phyloP scores from a whole-genome alignment of 768 basidiomycete species.

The Tricholoma matsutake region DNA sequence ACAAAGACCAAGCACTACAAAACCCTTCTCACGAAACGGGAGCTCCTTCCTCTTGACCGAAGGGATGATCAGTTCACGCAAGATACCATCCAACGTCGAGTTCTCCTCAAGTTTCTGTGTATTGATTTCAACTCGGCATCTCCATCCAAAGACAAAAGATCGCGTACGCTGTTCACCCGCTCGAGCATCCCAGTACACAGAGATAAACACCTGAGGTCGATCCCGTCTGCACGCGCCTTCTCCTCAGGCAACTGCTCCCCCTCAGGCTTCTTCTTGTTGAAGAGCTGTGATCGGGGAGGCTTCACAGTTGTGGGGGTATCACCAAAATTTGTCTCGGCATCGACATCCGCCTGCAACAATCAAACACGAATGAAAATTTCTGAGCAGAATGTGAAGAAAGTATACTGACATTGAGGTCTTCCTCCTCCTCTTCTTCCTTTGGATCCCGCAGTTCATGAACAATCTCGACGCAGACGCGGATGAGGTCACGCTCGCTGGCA shows the following conservation, averaged over 20 bases:
- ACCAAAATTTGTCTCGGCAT: constrained; percentile 26
- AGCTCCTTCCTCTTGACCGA: constrained; percentile 77
- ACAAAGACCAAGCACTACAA: constrained; percentile 69
- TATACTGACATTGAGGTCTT: constrained; percentile 25
- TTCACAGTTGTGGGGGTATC: constrained; percentile 25
- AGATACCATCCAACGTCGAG: constrained; percentile 67
- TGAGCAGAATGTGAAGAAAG: background rate
- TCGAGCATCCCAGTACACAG: constrained; percentile 84
- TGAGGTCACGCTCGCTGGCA: constrained; percentile 76
- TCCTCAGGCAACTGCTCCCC: constrained; percentile 57
- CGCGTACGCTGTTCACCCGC: constrained; percentile 76
- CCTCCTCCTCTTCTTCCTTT: constrained; percentile 38
- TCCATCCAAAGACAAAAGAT: background rate
- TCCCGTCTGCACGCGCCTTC: constrained; percentile 50
- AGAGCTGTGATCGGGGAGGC: constrained; percentile 12
- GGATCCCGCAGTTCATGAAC: constrained; percentile 75
- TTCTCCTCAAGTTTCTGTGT: constrained; percentile 64
- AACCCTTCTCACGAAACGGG: constrained; percentile 55
- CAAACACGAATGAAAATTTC: constrained; percentile 1
- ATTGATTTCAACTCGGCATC: background rate
- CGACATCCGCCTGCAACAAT: constrained; percentile 13
- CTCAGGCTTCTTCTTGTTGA: constrained; percentile 28
- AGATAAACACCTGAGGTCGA: constrained; percentile 72
- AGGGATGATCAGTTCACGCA: constrained; percentile 82
- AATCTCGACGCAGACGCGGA: constrained; percentile 85